Evolutionary conservation across 2,329 filamentous ascomycete species (phyloP), one percentile per base, ranked within the genome.

Genomic region (Penicillium hordei): DNA sequence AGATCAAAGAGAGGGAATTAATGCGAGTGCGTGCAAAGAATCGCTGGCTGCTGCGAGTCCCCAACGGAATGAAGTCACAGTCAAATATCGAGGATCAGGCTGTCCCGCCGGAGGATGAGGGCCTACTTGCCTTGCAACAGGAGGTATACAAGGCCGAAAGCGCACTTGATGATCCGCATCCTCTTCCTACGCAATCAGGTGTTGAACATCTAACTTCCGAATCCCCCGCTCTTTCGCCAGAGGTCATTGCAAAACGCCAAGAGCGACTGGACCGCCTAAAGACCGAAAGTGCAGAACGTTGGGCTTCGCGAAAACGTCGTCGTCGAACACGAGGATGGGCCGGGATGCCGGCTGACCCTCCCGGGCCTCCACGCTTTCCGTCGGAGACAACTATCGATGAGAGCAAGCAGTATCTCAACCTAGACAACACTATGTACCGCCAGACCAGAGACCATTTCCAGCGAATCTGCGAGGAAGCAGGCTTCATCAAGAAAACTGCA

Each of bases 311-410:
- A 57, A 91, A 90, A 70, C 84, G 88, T 52, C 83, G 89, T 51
- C 84, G 88, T 60, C 82, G 88, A 46, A 88, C 86, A 53, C 82
- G 85, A 65, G 84, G 83, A n/a, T 89, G 86, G 80, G 86, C 83
- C 42, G 86, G 87, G 2, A 72, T 89, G 27, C 85, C 88, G 15
- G 82, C 87, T 38, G 88, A 90, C 68, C 84, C 85, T 7, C 82
- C 86, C 1, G 85, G 86, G 5, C 84, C 87, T 21, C 86, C 88
- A 15, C 85, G 90, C 23, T 94, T 91, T 62, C 89, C 89, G 1
- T 93, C 90, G 0, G 90, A 94, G 72, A 93, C 89, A 13, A 93
- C 90, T 0, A 83, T 94, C 58, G 88, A 90, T 63, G 89, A 93
- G 73, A 88, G 88, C 68, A 90, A 91, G 68, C 81, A 81, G 13